Evolutionary conservation across 2,329 filamentous ascomycete species (phyloP).

Genomic region (Trichophyton equinum): DNA sequence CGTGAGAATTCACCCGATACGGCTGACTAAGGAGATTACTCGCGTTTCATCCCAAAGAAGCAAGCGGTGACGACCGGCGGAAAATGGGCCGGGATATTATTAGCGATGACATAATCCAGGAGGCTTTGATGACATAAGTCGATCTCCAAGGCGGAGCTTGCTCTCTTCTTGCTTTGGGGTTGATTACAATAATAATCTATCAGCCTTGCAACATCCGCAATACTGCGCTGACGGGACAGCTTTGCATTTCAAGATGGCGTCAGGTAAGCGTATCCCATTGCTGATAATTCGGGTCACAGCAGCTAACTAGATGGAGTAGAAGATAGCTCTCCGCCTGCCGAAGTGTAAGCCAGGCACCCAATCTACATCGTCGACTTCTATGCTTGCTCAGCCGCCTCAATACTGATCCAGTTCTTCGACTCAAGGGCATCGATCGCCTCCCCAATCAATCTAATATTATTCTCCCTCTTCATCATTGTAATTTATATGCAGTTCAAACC

Average conservation of each 20-base stretch:
- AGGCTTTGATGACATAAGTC: neutral
- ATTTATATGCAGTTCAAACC: slow-evolving; percentile 49
- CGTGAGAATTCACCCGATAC: neutral
- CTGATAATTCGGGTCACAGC: neutral
- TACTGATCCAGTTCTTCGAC: neutral
- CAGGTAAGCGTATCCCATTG: neutral
- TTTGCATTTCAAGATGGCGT: neutral
- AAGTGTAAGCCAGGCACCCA: slow-evolving; percentile 9
- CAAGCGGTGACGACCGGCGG: neutral
- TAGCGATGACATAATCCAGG: neutral
- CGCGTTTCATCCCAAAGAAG: neutral
- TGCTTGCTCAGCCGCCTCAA: neutral
- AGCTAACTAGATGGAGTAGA: neutral
- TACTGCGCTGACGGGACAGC: neutral
- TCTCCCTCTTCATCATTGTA: slow-evolving; percentile 45
- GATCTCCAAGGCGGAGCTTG: neutral
- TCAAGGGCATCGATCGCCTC: slow-evolving; percentile 43
- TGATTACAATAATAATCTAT: neutral
- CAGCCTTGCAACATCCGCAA: neutral
- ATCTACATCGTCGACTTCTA: neutral
- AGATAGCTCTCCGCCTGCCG: slow-evolving; percentile 7
- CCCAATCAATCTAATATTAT: slow-evolving; percentile 49
- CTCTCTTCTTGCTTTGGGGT: too few species aligned
- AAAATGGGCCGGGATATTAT: neutral
- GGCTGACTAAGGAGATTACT: neutral